Evolutionary conservation across 371 early-diverging fungal species (phyloP).

Genomic region (Chytridiales sp.): DNA sequence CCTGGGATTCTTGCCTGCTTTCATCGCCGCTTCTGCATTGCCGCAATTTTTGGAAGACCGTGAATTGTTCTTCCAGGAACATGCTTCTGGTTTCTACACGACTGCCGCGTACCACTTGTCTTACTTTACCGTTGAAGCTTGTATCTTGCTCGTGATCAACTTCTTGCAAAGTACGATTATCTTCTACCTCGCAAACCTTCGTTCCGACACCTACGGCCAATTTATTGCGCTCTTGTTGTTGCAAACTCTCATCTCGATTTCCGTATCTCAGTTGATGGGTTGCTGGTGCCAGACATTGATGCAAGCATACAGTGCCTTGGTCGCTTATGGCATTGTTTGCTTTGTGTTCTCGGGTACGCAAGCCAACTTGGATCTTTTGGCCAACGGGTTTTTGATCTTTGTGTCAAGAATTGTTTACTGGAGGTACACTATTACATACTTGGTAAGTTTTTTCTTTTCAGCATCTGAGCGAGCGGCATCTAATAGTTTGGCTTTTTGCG

Average conservation of each 20-base stretch:
- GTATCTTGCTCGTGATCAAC: conserved; percentile 9
- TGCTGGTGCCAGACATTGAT: conserved; percentile 11
- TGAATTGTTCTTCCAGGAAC: conserved; percentile 22
- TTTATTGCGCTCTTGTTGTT: background rate
- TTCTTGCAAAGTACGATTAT: conserved; percentile 18
- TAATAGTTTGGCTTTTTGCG: background rate
- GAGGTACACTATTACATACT: conserved; percentile 13
- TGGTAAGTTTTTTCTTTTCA: conserved; percentile 2
- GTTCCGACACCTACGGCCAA: conserved; percentile 1
- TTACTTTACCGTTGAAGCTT: conserved; percentile 20
- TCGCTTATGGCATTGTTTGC: conserved; percentile 7
- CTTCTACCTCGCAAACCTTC: conserved; percentile 18
- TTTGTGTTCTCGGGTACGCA: conserved; percentile 15
- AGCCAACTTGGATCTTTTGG: background rate
- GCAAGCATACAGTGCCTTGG: conserved; percentile 13
- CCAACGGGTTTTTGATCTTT: conserved; percentile 1
- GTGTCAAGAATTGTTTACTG: conserved; percentile 3
- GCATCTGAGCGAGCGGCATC: background rate
- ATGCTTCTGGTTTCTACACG: conserved; percentile 18
- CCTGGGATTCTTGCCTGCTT: conserved; percentile 16
- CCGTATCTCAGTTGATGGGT: conserved; percentile 11
- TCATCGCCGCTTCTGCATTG: conserved; percentile 24
- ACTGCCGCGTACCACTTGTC: conserved; percentile 12
- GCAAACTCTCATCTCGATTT: conserved; percentile 3
- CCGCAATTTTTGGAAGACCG: conserved; percentile 30